Conservation (phyloP, 257 asterid species). For the Anisodus acutangulus region DNA sequence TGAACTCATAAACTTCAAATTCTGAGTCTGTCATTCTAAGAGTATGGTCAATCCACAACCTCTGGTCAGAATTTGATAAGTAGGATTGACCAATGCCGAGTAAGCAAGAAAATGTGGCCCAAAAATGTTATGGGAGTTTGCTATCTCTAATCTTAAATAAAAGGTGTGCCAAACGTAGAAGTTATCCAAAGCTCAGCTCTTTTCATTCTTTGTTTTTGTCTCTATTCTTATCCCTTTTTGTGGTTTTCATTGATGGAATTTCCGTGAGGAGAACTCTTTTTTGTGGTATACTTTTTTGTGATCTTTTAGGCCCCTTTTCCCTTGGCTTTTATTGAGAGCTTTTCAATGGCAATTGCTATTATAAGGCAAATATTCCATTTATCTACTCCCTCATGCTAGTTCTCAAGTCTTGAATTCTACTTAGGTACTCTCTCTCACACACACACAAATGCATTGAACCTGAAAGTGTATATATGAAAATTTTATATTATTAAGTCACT, state of each 20-base stretch:
- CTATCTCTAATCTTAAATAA: conserved; percentile 9
- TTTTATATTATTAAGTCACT: too few relatives aligned
- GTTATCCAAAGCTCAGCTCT: conserved; percentile 18
- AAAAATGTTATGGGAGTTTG: neutral
- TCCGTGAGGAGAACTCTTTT: conserved; percentile 18
- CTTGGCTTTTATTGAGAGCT: neutral
- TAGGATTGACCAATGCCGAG: conserved; percentile 9
- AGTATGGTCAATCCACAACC: neutral
- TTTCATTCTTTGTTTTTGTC: conserved; percentile 29
- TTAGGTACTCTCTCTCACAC: neutral
- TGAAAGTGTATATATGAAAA: too few relatives aligned
- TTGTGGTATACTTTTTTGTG: neutral
- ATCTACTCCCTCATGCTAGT: neutral
- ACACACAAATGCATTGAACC: neutral
- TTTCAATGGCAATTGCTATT: neutral
- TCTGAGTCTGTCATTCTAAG: rapidly evolving
- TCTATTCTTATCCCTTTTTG: conserved; percentile 10
- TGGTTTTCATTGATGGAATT: conserved; percentile 28
- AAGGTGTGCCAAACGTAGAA: conserved; percentile 13
- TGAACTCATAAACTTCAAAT: neutral
- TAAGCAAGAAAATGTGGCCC: conserved; percentile 24
- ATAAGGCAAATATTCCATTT: neutral
- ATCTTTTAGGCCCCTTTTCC: neutral
- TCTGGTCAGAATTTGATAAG: conserved; percentile 4
- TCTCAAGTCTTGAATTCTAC: conserved; percentile 4